Evolutionary conservation across 345 rosid species (phyloP), one percentile per base, ranked within the genome.

Genomic region (Acer saccharum): DNA sequence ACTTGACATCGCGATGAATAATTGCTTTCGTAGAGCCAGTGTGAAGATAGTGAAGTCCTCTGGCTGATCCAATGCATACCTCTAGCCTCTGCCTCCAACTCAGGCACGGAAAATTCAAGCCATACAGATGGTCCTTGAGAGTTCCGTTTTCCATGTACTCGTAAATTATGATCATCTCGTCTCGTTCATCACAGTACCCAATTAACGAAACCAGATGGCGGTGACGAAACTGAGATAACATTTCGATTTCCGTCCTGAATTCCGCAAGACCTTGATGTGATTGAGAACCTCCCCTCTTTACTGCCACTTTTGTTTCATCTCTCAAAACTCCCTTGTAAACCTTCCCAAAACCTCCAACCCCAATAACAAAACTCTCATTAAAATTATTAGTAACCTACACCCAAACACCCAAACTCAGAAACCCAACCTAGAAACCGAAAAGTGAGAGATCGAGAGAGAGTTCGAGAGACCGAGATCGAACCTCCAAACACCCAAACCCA

Each of bases 101-200:
- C 67, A 91, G 67, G 32, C 78, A 71, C 7, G 84, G 91, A 9
- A 81, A 76, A 41, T 77, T 66, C 6, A 79, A 79, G 67, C 89
- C 92, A 62, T 89, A 88, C 7, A 92, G 72, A 82, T 87, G 94
- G 29, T 80, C 81, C 81, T 88, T 86, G 68, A 92, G 89, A 1
- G 96, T 83, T n/a, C 96, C 96, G 1, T 88, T 88, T 75, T 83
- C 89, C 92, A 91, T 90, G 84, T 77, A 92, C 76, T 92, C 96
- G 3, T 92, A 92, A 20, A 92, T 86, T 69, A 92, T 86, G 76
- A 92, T 92, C 94, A 90, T 84, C 82, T 90, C 94, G 11, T 82
- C 81, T 50, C 76, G 79, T 32, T 89, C 95, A 61, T 89, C 90
- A 54, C 93, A 89, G 68, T 89, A 91, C 14, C 92, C 91, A 18